phyloP scores from a whole-genome alignment of 345 rosid species.

The Dimocarpus longan region DNA sequence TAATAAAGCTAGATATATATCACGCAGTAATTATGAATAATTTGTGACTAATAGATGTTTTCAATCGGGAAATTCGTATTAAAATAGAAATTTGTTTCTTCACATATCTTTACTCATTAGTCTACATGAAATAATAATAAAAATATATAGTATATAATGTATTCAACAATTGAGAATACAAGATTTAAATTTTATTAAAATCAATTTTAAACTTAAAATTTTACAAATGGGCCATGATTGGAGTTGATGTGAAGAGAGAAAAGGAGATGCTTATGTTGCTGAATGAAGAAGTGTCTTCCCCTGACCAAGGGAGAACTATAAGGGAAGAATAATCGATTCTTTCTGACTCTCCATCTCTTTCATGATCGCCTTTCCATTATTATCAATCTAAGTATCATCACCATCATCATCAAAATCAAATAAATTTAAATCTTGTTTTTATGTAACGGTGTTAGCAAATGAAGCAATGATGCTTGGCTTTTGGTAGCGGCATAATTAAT shows the following conservation, averaged over 20 bases:
- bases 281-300: background rate
- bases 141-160: too few relatives aligned
- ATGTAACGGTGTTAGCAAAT: background rate
- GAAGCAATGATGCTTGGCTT: background rate
- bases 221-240: background rate
- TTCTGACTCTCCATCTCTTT: background rate
- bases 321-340: background rate
- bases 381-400: background rate
- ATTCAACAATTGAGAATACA: background rate
- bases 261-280: background rate
- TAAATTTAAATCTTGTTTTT: background rate
- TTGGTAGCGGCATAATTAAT: background rate
- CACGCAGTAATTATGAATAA: too few relatives aligned
- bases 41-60: too few relatives aligned
- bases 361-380: conserved; percentile 6
- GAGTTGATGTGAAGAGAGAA: conserved; percentile 11
- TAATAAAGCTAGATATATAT: too few relatives aligned
- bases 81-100: too few relatives aligned
- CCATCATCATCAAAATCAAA: background rate
- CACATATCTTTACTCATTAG: too few relatives aligned
- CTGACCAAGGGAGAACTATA: background rate
- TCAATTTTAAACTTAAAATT: too few relatives aligned
- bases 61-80: too few relatives aligned
- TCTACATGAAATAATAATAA: too few relatives aligned
- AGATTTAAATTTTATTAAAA: too few relatives aligned